Percentiles rank a stretch among this genome's conserved stretches.
These are phyloP conservation scores for Fusarium setosum DNA, from an alignment of 2,329 filamentous ascomycete genomes.

Conservation along the genomic window DNA sequence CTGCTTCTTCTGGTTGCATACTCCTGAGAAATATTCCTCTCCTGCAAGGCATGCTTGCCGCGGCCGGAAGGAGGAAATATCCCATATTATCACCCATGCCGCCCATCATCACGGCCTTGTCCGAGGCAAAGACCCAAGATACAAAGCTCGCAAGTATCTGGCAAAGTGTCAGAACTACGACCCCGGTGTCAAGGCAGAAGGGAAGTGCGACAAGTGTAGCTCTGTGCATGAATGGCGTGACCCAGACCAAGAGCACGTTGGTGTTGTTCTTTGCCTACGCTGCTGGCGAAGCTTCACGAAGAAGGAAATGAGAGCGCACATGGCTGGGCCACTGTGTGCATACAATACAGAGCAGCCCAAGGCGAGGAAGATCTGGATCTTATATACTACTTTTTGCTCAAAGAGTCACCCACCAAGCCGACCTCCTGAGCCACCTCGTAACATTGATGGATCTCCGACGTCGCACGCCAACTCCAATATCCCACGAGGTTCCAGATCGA, in stretches of 20 bases:
- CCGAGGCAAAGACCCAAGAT: slow-evolving; percentile 25
- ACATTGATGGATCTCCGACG: background rate
- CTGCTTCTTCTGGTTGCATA: slow-evolving; percentile 28
- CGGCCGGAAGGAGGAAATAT: slow-evolving; percentile 30
- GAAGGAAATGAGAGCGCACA: slow-evolving; percentile 25
- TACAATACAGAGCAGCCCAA: slow-evolving; percentile 33
- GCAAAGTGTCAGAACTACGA: slow-evolving; percentile 19
- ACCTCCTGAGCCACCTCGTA: slow-evolving; percentile 7
- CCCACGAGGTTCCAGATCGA: background rate
- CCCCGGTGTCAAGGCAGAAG: slow-evolving; percentile 25
- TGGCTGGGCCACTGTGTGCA: slow-evolving; percentile 21
- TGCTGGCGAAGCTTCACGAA: slow-evolving; percentile 33
- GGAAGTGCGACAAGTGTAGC: slow-evolving; percentile 24
- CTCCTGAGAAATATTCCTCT: slow-evolving; percentile 12
- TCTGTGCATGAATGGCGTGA: slow-evolving; percentile 25
- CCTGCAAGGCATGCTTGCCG: slow-evolving; percentile 23
- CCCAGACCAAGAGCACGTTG: slow-evolving; percentile 16
- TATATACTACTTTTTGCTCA: slow-evolving; percentile 35
- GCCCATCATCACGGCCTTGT: slow-evolving; percentile 38
- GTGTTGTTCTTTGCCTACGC: slow-evolving; percentile 31
- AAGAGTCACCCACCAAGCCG: slow-evolving; percentile 11
- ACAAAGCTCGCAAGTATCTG: slow-evolving; percentile 29
- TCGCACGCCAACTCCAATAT: background rate
- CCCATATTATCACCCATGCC: slow-evolving; percentile 36
- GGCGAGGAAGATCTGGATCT: slow-evolving; percentile 25